Evolutionary conservation across 306 rosid species (phyloP), one percentile per base, ranked within the genome.

Genomic region (Benincasa hispida): DNA sequence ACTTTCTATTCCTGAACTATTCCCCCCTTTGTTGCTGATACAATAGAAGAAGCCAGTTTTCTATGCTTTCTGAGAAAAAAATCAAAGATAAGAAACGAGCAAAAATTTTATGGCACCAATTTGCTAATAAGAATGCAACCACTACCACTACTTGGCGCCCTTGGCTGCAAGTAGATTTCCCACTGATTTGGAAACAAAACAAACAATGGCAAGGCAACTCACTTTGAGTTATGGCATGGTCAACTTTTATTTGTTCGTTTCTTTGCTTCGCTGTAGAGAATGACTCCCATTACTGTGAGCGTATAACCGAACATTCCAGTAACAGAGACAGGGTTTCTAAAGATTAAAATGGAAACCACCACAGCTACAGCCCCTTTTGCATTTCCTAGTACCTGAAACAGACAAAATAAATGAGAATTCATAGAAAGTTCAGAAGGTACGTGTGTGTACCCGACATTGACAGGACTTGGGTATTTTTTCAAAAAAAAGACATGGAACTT

Each of bases 311-410:
- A 79, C 97, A 92, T 92, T 86, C 97, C 97, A 6, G 96, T 89
- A 37, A 89, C 88, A 32, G 97, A 92, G 12, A 92, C 97, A 18
- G 97, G 97, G 79, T 92, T 92, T 82, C 88, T 89, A 75, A 92
- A 92, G 74, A 92, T 90, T 70, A 90, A 79, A 61, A 92, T 92
- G 41, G 98, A 92, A 77, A 90, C 87, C 58, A 92, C 93, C 30
- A 92, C 98, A 28, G 98, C 96, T 32, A 88, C 98, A 15, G 98
- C 98, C 19, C 98, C 98, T 85, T 92, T 92, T 35, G 98, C 98
- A 82, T 92, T 92, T 72, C 97, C 97, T 62, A 90, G 87, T 61
- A 92, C 98, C 98, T 92, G 84, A 56, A 82, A 15, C 32, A 77
- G 53, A 58, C 80, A 79, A 30, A 84, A 45, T 19, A 45, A 47